phyloP scores from a whole-genome alignment of 495 filamentous ascomycete species.

The Xylaria intraflava region DNA sequence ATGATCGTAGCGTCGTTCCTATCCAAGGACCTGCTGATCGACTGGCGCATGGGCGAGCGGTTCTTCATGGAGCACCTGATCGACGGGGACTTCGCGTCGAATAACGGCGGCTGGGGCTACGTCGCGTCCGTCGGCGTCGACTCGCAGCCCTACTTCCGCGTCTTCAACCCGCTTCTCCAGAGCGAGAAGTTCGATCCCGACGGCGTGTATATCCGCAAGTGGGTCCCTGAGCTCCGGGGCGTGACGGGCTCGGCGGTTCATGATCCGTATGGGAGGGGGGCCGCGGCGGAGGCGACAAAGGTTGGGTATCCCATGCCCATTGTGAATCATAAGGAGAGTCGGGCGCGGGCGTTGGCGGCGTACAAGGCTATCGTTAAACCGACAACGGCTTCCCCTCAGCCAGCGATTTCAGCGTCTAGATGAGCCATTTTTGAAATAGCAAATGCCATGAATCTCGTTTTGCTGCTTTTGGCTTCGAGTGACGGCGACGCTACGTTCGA shows the following conservation, averaged over 20 bases:
- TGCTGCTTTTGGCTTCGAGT: too few species aligned
- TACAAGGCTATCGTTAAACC: slow-evolving; percentile 63
- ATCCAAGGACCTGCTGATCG: slow-evolving; percentile 76
- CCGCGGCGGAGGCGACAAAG: slow-evolving; percentile 50
- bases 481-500: too few species aligned
- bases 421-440: too few species aligned
- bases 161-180: slow-evolving; percentile 85
- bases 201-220: slow-evolving; percentile 64
- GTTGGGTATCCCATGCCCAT: slow-evolving; percentile 67
- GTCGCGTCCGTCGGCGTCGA: slow-evolving; percentile 74
- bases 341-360: slow-evolving; percentile 58
- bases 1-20: slow-evolving; percentile 89
- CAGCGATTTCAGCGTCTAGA: neutral
- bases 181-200: slow-evolving; percentile 74
- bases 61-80: slow-evolving; percentile 87
- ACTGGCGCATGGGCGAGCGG: slow-evolving; percentile 85
- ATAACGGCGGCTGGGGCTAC: slow-evolving; percentile 92
- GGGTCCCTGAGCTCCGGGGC: slow-evolving; percentile 61
- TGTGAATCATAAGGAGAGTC: slow-evolving; percentile 63
- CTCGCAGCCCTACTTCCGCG: slow-evolving; percentile 85
- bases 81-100: slow-evolving; percentile 88
- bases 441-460: too few species aligned
- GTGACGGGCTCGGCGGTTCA: slow-evolving; percentile 62
- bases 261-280: slow-evolving; percentile 67
- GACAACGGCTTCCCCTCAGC: slow-evolving; percentile 17